phyloP scores from a whole-genome alignment of 495 filamentous ascomycete species.

The Hyaloscypha hepaticicola region DNA sequence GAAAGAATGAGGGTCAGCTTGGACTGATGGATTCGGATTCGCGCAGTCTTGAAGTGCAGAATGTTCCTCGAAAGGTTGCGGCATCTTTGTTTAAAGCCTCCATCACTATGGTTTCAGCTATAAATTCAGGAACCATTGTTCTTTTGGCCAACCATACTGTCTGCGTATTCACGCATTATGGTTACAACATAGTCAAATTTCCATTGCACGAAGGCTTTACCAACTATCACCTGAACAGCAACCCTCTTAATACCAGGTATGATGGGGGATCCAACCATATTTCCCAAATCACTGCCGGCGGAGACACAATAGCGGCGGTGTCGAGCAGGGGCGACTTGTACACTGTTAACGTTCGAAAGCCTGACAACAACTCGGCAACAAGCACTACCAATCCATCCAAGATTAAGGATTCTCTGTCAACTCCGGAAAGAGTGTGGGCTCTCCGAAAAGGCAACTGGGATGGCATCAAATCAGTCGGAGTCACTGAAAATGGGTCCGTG shows the following conservation, averaged over 20 bases:
- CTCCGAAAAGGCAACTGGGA: conserved; percentile 77
- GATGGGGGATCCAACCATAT: conserved; percentile 60
- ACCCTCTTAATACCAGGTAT: conserved; percentile 57
- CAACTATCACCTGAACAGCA: conserved; percentile 61
- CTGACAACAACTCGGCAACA: conserved; percentile 55
- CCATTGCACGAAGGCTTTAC: conserved; percentile 67
- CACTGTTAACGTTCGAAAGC: conserved; percentile 66
- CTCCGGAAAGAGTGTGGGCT: conserved; percentile 78
- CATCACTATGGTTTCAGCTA: conserved; percentile 80
- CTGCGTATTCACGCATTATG: conserved; percentile 90
- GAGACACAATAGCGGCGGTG: conserved; percentile 85
- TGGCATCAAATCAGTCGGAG: conserved; percentile 76
- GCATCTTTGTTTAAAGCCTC: conserved; percentile 77
- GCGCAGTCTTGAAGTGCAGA: conserved; percentile 78
- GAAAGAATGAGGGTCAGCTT: conserved; percentile 93
- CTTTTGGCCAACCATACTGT: conserved; percentile 85
- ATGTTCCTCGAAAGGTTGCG: conserved; percentile 79
- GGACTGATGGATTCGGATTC: conserved; percentile 94
- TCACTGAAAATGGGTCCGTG: conserved; percentile 91
- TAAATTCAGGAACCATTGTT: conserved; percentile 84
- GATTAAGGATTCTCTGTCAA: conserved; percentile 66
- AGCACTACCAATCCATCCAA: conserved; percentile 91
- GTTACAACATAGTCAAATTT: conserved; percentile 82
- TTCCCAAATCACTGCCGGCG: conserved; percentile 73
- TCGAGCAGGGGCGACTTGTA: conserved; percentile 83